Percentiles rank a stretch among this genome's conserved stretches.
Evolutionary conservation across 352 stramenopile genomes (phyloP).

Genomic region (Globisporangium ultimum): DNA sequence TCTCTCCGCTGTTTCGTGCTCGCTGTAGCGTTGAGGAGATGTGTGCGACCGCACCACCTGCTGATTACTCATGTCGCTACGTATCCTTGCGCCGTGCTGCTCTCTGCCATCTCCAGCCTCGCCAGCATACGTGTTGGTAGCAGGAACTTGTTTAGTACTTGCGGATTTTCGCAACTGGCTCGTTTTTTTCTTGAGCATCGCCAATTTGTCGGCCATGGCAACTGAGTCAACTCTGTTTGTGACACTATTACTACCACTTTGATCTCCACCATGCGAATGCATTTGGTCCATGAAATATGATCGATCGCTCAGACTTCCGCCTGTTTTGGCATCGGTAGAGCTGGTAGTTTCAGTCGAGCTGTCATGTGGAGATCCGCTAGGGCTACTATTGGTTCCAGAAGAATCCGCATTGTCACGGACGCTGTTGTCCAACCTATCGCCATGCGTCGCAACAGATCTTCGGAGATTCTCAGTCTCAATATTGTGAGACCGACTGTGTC

Average conservation of each 20-base stretch:
- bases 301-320: conserved; percentile 36
- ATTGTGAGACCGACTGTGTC: too few species aligned
- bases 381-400: too few species aligned
- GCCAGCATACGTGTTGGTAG: background rate
- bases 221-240: too few species aligned
- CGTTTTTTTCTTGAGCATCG: conserved; percentile 58
- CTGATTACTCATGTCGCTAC: background rate
- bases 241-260: too few species aligned
- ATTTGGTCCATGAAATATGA: conserved; percentile 26
- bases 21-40: conserved; percentile 1
- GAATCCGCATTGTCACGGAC: too few species aligned
- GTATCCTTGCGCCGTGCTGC: too few species aligned
- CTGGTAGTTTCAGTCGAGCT: too few species aligned
- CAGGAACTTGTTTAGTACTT: conserved; percentile 30
- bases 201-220: conserved; percentile 35
- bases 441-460: too few species aligned
- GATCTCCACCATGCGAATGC: too few species aligned
- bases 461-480: too few species aligned
- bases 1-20: background rate
- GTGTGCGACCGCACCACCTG: conserved; percentile 10
- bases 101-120: background rate
- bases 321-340: background rate
- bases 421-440: too few species aligned
- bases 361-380: too few species aligned
- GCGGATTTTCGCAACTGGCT: conserved; percentile 38